A percentile compares a stretch with the other conserved stretches of the same genome.
Evolutionary conservation across 2,329 filamentous ascomycete species (phyloP).

Genomic region (Clonostachys byssicola): DNA sequence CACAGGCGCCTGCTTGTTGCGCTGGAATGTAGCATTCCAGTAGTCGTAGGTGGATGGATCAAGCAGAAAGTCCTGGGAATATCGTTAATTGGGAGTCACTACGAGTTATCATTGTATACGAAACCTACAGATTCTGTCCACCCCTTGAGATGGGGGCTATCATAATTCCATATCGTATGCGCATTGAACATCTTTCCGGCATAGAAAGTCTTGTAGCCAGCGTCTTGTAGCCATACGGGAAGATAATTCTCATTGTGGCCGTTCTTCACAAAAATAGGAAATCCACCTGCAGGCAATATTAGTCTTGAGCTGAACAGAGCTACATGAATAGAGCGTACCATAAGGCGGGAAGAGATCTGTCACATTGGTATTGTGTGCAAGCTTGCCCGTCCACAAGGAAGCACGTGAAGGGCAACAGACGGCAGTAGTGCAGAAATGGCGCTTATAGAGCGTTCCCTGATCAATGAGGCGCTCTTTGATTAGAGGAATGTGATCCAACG

Average conservation of each 20-base stretch:
- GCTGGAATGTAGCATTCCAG: slow-evolving; percentile 59
- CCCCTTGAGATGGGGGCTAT: slow-evolving; percentile 43
- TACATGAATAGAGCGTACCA: too few relatives aligned
- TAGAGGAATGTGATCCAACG: slow-evolving; percentile 47
- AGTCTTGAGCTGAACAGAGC: too few relatives aligned
- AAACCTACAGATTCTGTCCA: slow-evolving; percentile 41
- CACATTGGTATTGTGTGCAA: slow-evolving; percentile 7
- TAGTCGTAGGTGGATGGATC: slow-evolving; percentile 68
- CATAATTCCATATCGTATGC: slow-evolving; percentile 41
- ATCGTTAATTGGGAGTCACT: too few relatives aligned
- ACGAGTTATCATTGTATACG: too few relatives aligned
- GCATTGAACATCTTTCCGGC: slow-evolving; percentile 49
- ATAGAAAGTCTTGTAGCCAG: slow-evolving; percentile 48
- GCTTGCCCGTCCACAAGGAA: slow-evolving; percentile 5
- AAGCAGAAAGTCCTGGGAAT: slow-evolving; percentile 39
- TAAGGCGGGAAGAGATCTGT: slow-evolving; percentile 4
- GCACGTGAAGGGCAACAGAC: slow-evolving; percentile 5
- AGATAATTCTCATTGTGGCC: slow-evolving; percentile 45
- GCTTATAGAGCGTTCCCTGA: slow-evolving; percentile 47
- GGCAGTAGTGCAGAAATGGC: slow-evolving; percentile 47
- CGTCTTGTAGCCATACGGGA: slow-evolving; percentile 43
- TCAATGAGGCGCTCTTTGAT: slow-evolving; percentile 45
- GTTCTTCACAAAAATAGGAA: slow-evolving; percentile 43
- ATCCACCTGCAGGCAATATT: slow-evolving; percentile 15
- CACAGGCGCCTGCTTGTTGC: slow-evolving; percentile 49